Conservation (phyloP, 2,329 filamentous ascomycete species). For the Hymenoscyphus salicellus region DNA sequence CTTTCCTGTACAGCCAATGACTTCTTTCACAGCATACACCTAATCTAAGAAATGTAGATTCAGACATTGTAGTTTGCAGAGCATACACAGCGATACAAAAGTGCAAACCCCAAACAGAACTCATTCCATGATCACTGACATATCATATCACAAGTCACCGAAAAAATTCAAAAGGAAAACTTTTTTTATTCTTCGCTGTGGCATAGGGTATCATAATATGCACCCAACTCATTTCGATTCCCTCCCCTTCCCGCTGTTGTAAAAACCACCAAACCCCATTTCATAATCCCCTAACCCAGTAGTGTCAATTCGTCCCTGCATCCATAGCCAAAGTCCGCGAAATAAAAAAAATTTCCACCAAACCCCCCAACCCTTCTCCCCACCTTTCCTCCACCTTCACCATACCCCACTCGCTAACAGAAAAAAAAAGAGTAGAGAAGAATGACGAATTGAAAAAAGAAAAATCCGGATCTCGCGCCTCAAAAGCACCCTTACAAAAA, state of each 20-base stretch:
- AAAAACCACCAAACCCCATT: neutral
- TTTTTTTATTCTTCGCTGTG: conserved; percentile 14
- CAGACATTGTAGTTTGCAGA: no score
- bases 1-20: no score
- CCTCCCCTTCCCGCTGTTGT: neutral
- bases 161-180: conserved; percentile 13
- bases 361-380: neutral
- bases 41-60: no score
- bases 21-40: neutral
- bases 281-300: neutral
- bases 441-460: conserved; percentile 5
- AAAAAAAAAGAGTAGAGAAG: conserved; percentile 3
- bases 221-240: conserved; percentile 3
- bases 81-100: no score
- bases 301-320: conserved; percentile 8
- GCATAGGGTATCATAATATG: conserved; percentile 30
- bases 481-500: conserved; percentile 12
- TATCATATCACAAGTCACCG: neutral
- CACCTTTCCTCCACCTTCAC: neutral
- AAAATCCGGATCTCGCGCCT: conserved; percentile 17
- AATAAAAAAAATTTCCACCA: neutral
- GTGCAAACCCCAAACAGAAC: no score
- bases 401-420: neutral
- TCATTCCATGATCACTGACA: no score
- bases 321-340: conserved; percentile 11